Conservation (phyloP, 768 basidiomycete species). For the Saitozyma podzolica region DNA sequence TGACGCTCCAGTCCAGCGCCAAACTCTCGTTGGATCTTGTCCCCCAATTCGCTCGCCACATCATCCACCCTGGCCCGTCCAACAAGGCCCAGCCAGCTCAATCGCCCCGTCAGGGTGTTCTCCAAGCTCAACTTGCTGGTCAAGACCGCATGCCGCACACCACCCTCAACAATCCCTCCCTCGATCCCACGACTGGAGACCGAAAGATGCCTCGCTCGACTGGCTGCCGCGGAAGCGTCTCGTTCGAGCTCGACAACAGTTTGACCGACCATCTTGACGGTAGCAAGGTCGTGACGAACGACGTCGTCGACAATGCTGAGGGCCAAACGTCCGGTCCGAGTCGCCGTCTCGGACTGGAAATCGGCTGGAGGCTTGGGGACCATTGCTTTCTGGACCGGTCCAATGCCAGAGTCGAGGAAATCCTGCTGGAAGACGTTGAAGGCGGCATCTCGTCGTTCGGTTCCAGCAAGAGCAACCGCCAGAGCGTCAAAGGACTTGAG, state of each 20-base stretch:
- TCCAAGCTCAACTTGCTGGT: constrained; percentile 11
- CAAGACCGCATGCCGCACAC: constrained; percentile 26
- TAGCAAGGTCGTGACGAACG: neutral
- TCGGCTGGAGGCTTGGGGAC: neutral
- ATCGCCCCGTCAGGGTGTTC: constrained; percentile 16
- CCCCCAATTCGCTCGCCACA: constrained; percentile 32
- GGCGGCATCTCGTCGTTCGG: too few species aligned
- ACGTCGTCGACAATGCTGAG: neutral
- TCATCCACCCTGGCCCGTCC: constrained; percentile 35
- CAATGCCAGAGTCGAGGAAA: constrained; percentile 16
- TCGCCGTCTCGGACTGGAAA: neutral
- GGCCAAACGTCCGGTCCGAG: neutral
- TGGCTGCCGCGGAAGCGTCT: constrained; percentile 11
- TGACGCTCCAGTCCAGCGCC: constrained; percentile 32
- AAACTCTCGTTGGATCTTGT: constrained; percentile 25
- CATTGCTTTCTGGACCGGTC: constrained; percentile 2
- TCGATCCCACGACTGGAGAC: constrained; percentile 27
- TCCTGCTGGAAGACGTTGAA: constrained; percentile 2
- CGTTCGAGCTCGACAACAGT: constrained; percentile 20
- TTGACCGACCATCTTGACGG: constrained; percentile 9
- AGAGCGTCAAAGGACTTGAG: constrained; percentile 25
- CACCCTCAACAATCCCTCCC: constrained; percentile 26
- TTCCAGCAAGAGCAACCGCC: neutral
- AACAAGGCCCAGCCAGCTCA: constrained; percentile 36
- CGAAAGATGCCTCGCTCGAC: constrained; percentile 26